Evolutionary conservation across 176 grass and related monocot species (phyloP).

Genomic region (Alloteropsis semialata): DNA sequence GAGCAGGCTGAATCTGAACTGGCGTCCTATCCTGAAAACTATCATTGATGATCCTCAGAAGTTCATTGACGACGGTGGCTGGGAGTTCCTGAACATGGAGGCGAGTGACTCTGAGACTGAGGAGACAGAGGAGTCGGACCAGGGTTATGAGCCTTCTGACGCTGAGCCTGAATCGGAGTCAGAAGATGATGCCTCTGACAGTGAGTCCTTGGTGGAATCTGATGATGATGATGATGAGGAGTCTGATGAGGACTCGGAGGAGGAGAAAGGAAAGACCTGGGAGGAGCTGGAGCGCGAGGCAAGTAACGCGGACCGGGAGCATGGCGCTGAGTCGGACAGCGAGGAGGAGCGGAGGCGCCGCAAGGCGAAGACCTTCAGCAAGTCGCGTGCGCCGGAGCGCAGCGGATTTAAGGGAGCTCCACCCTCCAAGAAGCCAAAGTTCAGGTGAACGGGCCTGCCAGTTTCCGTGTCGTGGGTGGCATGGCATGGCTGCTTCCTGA

Average conservation of each 20-base stretch:
- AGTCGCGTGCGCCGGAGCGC: constrained; percentile 37
- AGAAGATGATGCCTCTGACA: constrained; percentile 56
- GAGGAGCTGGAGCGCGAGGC: constrained; percentile 89
- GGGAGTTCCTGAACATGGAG: constrained; percentile 95
- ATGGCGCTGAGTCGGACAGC: constrained; percentile 72
- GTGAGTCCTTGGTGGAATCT: constrained; percentile 58
- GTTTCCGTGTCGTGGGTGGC: no score
- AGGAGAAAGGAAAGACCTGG: constrained; percentile 96
- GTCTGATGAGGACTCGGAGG: constrained; percentile 73
- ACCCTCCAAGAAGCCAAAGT: constrained; percentile 48
- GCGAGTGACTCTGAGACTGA: constrained; percentile 85
- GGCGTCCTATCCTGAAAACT: constrained; percentile 91
- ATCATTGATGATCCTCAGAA: constrained; percentile 79
- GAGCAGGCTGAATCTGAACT: constrained; percentile 85
- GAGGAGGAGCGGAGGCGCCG: constrained; percentile 79
- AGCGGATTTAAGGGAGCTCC: constrained; percentile 42
- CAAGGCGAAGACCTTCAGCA: constrained; percentile 51
- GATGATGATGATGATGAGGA: constrained; percentile 46
- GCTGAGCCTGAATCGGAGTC: constrained; percentile 71
- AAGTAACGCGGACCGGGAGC: constrained; percentile 67
- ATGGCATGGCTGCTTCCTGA: neutral
- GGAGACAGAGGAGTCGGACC: constrained; percentile 73
- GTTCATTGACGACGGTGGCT: constrained; percentile 82
- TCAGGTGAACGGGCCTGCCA: constrained; percentile 17
- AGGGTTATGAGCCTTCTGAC: constrained; percentile 78